Base-by-base conservation (phyloP, 2,329 filamentous ascomycete genomes). In the Diaporthe ilicicola region DNA sequence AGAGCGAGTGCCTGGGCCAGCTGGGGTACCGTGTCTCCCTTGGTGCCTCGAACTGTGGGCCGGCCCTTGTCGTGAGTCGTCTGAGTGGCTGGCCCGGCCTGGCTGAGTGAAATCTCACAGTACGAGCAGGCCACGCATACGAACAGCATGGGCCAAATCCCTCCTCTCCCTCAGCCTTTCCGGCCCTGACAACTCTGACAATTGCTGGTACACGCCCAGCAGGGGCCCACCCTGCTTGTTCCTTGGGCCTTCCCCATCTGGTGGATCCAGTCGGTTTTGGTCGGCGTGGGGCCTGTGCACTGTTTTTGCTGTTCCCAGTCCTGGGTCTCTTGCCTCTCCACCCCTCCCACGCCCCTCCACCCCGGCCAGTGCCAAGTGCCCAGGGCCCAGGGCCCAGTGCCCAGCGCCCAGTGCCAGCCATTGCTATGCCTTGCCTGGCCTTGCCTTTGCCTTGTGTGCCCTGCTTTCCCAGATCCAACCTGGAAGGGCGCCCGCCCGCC, bases 281-380 rank as follows among this genome's bases (percentile, higher is more conserved):
- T 68, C 42, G 66, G 66, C 39, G 66, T 59, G 66, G 66, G 66
- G 53, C 55, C 64, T 56, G 66, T 68, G 66, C 66, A 68, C 66
- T 68, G 54, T 67, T 68, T 68, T 68, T 68, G 66, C 53, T 39
- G 66, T 32, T 37, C 53, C 53, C 42, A 37, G 44, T 67, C 27
- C 32, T 34, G 32, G 4, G 19, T 37, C 54, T 39, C 32, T 37
- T 27, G 32, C 34, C 54, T 39, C 29, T n/a, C 42, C 19, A n/a
- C 44, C 46, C 46, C n/a, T 29, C 32, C 15, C 61, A 39, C 42
- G 48, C 34, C 34, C 62, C 13, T 12, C 48, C 44, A 37, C 19
- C 39, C 50, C 50, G 50, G 59, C 42, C 53, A 46, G 44, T 39
- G 37, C 37, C 37, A 5, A 39, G 37, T 39, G 48, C 48, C 48